These are phyloP conservation scores for Pseudomassariella vexata DNA, from an alignment of 2,329 filamentous ascomycete genomes.

Conservation along the genomic window DNA sequence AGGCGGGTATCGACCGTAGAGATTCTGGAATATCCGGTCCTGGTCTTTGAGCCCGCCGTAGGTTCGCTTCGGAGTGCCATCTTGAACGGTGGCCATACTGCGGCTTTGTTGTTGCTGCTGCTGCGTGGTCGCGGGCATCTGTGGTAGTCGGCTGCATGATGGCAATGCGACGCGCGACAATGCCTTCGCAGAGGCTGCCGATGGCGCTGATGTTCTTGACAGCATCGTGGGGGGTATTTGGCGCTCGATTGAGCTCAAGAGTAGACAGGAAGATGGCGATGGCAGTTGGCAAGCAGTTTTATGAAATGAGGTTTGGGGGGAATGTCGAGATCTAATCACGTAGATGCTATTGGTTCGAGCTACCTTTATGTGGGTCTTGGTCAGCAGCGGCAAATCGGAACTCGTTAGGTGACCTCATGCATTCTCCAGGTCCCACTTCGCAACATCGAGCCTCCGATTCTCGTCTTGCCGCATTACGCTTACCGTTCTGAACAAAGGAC, in stretches of 20 bases:
- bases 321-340: too few species aligned
- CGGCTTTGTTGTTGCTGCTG: conserved; percentile 55
- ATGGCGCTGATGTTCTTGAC: conserved; percentile 35
- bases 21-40: conserved; percentile 98
- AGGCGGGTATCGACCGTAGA: conserved; percentile 87
- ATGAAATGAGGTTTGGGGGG: conserved; percentile 9
- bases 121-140: conserved; percentile 34
- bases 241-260: conserved; percentile 30
- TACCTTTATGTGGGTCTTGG: too few species aligned
- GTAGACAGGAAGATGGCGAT: conserved; percentile 25
- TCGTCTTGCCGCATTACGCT: too few species aligned
- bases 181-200: conserved; percentile 32
- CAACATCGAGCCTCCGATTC: too few species aligned
- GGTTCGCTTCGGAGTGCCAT: conserved; percentile 62
- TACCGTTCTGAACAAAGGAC: too few species aligned
- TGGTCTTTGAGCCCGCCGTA: conserved; percentile 91
- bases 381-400: too few species aligned
- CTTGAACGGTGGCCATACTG: conserved; percentile 76
- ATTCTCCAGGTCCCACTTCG: too few species aligned
- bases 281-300: conserved; percentile 16
- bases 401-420: conserved; percentile 11
- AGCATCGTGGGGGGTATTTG: conserved; percentile 29
- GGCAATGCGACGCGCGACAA: conserved; percentile 29
- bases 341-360: too few species aligned
- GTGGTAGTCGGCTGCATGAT: conserved; percentile 31